Conservation (phyloP, 805 yeast species). For the Yarrowia alimentaria region DNA sequence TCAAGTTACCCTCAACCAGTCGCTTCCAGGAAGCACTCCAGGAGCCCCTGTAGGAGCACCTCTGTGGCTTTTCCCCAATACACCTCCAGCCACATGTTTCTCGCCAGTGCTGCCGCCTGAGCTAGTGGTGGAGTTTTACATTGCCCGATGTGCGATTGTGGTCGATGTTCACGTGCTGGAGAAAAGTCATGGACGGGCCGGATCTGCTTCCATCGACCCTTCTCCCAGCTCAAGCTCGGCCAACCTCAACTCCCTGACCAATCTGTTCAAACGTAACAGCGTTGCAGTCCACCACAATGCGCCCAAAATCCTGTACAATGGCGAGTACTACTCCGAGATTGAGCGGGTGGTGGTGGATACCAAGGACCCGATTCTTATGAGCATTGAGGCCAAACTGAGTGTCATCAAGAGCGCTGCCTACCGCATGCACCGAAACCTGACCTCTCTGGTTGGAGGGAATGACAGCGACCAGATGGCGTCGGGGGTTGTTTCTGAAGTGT, state of each 20-base stretch:
- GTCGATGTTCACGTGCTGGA: conserved; percentile 20
- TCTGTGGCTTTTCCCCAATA: conserved; percentile 17
- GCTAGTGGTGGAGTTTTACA: conserved; percentile 25
- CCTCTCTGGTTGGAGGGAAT: not conserved
- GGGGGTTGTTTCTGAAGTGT: too few species aligned
- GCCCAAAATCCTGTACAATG: conserved; percentile 6
- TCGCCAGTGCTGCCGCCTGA: conserved; percentile 17
- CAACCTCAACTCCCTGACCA: conserved; percentile 7
- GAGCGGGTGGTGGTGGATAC: conserved; percentile 26
- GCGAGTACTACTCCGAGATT: conserved; percentile 11
- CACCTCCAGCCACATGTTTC: conserved; percentile 14
- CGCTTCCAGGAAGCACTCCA: too few species aligned
- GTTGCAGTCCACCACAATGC: not conserved
- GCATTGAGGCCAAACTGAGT: conserved; percentile 22
- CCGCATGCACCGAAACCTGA: conserved; percentile 9
- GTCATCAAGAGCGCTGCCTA: conserved; percentile 15
- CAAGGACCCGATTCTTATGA: conserved; percentile 20
- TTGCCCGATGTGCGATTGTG: conserved; percentile 22
- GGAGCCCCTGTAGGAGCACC: too few species aligned
- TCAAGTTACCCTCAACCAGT: too few species aligned
- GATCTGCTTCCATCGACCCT: conserved; percentile 3
- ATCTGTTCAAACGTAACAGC: conserved; percentile 14
- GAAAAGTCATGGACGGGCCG: conserved; percentile 4
- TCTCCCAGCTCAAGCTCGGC: conserved; percentile 8
- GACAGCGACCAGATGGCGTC: conserved; percentile 5